Base-by-base conservation (phyloP, 2,329 filamentous ascomycete genomes). In the Colletotrichum ledebouriae region DNA sequence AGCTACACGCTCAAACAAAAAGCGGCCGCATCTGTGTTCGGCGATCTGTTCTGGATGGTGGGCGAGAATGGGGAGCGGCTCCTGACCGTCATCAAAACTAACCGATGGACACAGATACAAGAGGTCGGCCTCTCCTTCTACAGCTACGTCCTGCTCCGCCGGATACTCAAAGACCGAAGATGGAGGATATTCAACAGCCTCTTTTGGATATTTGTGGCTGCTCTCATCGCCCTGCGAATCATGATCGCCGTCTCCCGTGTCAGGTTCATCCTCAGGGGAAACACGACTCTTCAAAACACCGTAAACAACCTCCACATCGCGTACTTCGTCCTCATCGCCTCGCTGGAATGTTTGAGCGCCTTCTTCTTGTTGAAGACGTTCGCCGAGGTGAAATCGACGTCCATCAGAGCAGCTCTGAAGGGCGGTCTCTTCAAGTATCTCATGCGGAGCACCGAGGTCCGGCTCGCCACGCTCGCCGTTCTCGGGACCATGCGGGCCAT, bases 171-270 rank as follows among this genome's bases (percentile, higher is more conserved):
- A 63, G 81, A 83, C 58, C 72, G 71, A n/a, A 73, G 73, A 15
- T 75, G 77, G 69, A 75, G 79, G 2, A 76, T 85, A 3, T 88
- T 87, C 67, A 80, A 84, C 44, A 75, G 75, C 3, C 81, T 90
- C 4, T 86, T 90, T 71, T 90, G 87, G 70, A 84, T 83, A 3
- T 86, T 90, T 70, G 77, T 90, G 41, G 77, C 83, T 1, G 78
- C 87, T 10, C 85, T 89, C 42, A 74, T 78, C 2, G 76, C 83
- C 0, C 82, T 89, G 44, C 84, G 87, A 52, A 73, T 83, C 10
- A 70, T 73, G 13, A 82, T 83, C 46, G 73, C 78, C 12, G 71
- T 75, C 4, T 72, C 74, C 1, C 73, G 81, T 29, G 73, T 76
- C 3, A 72, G 70, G 6, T 74, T 74, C 42, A 76, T 82, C 9